A percentile compares a stretch with the other conserved stretches of the same genome.
Evolutionary conservation across 805 yeast species (phyloP).

Genomic region (Cyberlindnera saturnus): DNA sequence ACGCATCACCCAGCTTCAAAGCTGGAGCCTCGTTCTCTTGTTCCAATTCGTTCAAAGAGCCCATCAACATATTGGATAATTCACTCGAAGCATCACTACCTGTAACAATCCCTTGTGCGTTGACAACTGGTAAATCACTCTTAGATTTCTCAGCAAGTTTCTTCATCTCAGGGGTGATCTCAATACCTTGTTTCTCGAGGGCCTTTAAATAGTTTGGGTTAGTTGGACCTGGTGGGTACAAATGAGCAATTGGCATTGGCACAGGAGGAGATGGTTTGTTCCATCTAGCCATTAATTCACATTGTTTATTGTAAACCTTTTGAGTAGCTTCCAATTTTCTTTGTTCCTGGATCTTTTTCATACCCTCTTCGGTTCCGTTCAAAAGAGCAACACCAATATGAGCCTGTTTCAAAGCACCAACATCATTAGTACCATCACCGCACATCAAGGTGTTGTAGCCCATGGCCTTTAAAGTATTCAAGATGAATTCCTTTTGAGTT

Average conservation of each 20-base stretch:
- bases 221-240: slow-evolving; percentile 91
- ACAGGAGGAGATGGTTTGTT: slow-evolving; percentile 76
- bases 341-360: slow-evolving; percentile 82
- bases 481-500: slow-evolving; percentile 84
- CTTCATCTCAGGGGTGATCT: slow-evolving; percentile 68
- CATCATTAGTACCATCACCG: slow-evolving; percentile 99
- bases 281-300: slow-evolving; percentile 75
- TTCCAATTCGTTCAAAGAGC: slow-evolving; percentile 46
- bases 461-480: slow-evolving; percentile 74
- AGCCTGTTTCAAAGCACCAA: slow-evolving; percentile 98
- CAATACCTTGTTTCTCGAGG: slow-evolving; percentile 76
- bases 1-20: slow-evolving; percentile 94
- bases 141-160: slow-evolving; percentile 49
- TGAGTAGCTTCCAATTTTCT: slow-evolving; percentile 58
- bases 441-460: slow-evolving; percentile 97
- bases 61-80: slow-evolving; percentile 61
- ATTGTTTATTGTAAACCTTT: slow-evolving; percentile 78
- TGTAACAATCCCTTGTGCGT: slow-evolving; percentile 23
- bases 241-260: slow-evolving; percentile 84
- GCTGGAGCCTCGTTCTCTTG: slow-evolving; percentile 82
- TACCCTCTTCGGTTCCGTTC: slow-evolving; percentile 92
- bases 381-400: slow-evolving; percentile 96
- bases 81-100: slow-evolving; percentile 33
- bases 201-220: slow-evolving; percentile 88
- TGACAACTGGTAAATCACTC: slow-evolving; percentile 27